Base-by-base conservation (phyloP, 176 grass and related monocot species). In the Avena atlantica region DNA sequence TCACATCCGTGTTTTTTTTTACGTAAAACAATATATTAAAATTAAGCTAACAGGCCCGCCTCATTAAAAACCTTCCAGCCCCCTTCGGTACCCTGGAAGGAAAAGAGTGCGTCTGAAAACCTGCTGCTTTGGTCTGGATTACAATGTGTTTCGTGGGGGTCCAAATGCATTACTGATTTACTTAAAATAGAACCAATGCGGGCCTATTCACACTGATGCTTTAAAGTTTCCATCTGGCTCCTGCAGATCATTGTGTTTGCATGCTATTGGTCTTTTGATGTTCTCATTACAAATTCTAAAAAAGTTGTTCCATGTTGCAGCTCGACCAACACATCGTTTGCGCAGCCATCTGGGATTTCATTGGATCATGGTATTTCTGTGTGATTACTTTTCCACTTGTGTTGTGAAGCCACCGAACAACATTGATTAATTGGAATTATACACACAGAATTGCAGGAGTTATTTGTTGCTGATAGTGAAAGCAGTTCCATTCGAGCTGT, bases 401-500 rank as follows among this genome's bases (percentile, higher is more conserved):
- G 29, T 27, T 85, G 59, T 61, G 25, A 88, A 56, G 44, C 29
- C 31, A 85, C 37, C 29, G 23, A 69, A 49, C 71, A 70, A 49
- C 71, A 70, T 27, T 83, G 87, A 89, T 77, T 92, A 60, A 78
- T 16, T 51, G 15, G 55, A 79, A 79, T 70, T 85, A 69, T 83
- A 82, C 2, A 13, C 62, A 74, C 89, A 98, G 97, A 87, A 90
- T 88, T 87, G 72, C 82, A 91, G 89, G 90, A 96, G 77, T 74
- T 93, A 70, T 91, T 91, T 89, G 84, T 98, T 85, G 97, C 94
- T 86, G 97, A 98, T 85, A 98, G 97, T 90, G 97, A 98, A 91
- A 98, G 94, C 81, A 96, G 97, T 86, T 98, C 97, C 61, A 94
- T 98, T 86, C 87, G 97, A 93, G 90, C 77, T 79, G 92, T 98